Base-by-base conservation (phyloP, 2,329 filamentous ascomycete genomes). In the Aspergillus melleus region DNA sequence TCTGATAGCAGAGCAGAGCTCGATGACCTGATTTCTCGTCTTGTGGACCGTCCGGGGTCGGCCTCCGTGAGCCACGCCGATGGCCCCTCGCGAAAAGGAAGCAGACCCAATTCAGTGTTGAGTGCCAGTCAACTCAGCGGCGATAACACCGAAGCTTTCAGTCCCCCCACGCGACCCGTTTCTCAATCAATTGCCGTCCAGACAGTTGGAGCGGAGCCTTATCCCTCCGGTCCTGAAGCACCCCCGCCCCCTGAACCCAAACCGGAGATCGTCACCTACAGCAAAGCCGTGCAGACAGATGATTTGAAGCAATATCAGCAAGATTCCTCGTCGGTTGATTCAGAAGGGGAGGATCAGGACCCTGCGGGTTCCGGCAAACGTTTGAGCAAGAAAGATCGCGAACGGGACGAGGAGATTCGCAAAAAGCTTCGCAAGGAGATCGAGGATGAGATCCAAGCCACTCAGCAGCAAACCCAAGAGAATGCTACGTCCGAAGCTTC, bases 211-310 rank as follows among this genome's bases (percentile, higher is more conserved):
- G 89, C 92, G 1, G 87, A 86, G 11, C 84, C 90, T 8, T 82
- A 92, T 55, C 87, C 88, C 19, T 92, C 91, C 36, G 85, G 95
- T 61, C 92, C 90, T 77, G 93, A 96, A 75, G 90, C 36, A 86
- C 89, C 57, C 86, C 89, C 66, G 10, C 58, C 71, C 66, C 72
- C 74, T 69, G 70, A 82, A 64, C 73, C 77, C 55, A 82, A 80
- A 68, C 79, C 80, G 65, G 95, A 99, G 76, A 83, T 96, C 61
- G 92, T 96, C 72, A 96, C 92, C 55, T 99, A 99, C 82, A 98
- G 91, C 83, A 98, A 97, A 80, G 93, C 88, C 58, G 92, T 98
- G 22, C 96, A 99, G 77, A 97, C 95, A 16, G 87, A 89, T 69
- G 87, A 89, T 63, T 90, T 90, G 86, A 81, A 83, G 19, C 77